Evolutionary conservation across 441 rosid genomes (phyloP).

Genomic region (Adansonia madagascariensis): DNA sequence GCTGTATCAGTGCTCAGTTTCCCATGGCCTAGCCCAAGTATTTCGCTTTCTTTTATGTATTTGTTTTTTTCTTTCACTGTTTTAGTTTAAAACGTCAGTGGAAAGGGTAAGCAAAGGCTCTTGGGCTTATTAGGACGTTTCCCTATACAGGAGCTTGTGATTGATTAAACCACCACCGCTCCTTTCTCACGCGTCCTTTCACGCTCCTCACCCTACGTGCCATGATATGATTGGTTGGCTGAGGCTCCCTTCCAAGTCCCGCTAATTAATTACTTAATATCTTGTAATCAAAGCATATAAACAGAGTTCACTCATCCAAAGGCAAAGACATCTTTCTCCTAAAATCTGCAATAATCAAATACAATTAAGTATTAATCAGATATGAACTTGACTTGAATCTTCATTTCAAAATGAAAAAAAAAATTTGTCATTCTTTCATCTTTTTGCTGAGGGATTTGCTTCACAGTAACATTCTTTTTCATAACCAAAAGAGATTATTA

Average conservation of each 20-base stretch:
- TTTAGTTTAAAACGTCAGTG: conserved; percentile 19
- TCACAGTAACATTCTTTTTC: not conserved
- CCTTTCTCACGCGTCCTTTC: conserved; percentile 1
- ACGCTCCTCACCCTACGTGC: conserved; percentile 28
- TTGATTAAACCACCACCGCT: conserved; percentile 22
- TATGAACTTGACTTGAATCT: not conserved
- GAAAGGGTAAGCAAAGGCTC: conserved; percentile 5
- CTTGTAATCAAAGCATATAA: not conserved
- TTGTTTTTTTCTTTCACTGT: conserved; percentile 7
- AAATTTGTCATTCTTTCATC: not conserved
- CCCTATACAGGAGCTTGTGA: conserved; percentile 9
- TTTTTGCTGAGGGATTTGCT: not conserved
- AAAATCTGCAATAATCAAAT: not conserved
- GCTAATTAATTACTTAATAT: not conserved
- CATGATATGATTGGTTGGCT: conserved; percentile 19
- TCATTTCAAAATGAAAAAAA: too few species aligned
- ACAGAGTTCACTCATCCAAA: not conserved
- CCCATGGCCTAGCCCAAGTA: conserved; percentile 29
- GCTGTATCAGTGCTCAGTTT: conserved; percentile 34
- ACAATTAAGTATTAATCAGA: not conserved
- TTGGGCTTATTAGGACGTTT: conserved; percentile 1
- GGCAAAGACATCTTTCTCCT: not conserved
- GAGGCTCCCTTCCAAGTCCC: conserved; percentile 14
- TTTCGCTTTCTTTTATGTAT: conserved; percentile 2
- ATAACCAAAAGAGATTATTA: not conserved